Conservation (phyloP, 257 asterid species). For the Gardenia jasminoides region DNA sequence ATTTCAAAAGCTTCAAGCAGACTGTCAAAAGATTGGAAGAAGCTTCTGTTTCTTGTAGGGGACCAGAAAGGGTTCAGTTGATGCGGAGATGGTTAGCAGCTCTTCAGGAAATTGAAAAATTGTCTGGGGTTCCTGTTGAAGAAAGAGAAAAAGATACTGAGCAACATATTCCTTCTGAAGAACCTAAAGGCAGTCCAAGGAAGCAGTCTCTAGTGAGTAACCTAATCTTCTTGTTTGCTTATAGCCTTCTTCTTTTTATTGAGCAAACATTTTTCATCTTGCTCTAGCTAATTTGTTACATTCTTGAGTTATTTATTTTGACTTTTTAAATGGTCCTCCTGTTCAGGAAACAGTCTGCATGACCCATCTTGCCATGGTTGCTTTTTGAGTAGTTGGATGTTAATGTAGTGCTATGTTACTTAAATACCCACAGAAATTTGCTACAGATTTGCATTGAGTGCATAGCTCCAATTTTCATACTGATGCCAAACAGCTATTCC, state of each 20-base stretch:
- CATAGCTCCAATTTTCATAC: neutral
- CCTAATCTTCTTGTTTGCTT: constrained; percentile 1
- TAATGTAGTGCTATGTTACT: neutral
- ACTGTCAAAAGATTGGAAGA: constrained; percentile 90
- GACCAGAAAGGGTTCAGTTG: constrained; percentile 75
- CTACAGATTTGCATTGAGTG: neutral
- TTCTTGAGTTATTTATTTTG: neutral
- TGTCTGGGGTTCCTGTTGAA: constrained; percentile 38
- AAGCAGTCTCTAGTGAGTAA: constrained; percentile 66
- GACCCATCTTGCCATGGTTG: neutral
- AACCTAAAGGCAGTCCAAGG: constrained; percentile 63
- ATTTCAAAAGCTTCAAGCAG: constrained; percentile 80
- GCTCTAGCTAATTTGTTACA: neutral
- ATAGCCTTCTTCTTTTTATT: neutral
- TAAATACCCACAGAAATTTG: neutral
- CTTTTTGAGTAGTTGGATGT: constrained; percentile 3
- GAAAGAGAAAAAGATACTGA: constrained; percentile 53
- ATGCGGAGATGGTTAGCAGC: constrained; percentile 85
- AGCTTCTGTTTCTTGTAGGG: constrained; percentile 93
- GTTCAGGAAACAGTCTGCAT: neutral
- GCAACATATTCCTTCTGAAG: constrained; percentile 57
- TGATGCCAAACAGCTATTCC: neutral
- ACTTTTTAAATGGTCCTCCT: neutral
- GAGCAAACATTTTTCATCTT: neutral
- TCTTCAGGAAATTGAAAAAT: constrained; percentile 57